Evolutionary conservation across 2,329 filamentous ascomycete genomes (phyloP).

Genomic region (Myrmaecium sp.): DNA sequence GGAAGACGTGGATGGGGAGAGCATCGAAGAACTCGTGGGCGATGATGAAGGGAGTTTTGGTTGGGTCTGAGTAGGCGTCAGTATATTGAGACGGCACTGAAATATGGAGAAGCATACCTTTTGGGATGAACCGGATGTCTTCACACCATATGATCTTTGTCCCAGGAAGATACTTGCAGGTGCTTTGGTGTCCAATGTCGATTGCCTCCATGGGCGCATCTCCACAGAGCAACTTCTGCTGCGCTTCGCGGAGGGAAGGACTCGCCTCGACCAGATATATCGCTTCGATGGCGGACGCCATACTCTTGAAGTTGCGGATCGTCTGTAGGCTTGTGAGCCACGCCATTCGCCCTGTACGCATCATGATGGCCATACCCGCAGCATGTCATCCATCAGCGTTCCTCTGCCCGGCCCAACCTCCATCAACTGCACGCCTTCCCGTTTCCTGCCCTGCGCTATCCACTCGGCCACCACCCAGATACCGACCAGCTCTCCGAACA

Average conservation of each 20-base stretch:
- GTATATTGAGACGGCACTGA: slow-evolving; percentile 5
- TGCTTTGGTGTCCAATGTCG: slow-evolving; percentile 55
- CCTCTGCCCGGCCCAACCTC: slow-evolving; percentile 89
- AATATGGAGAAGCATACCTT: slow-evolving; percentile 32
- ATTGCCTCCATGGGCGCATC: slow-evolving; percentile 51
- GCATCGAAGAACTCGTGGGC: slow-evolving; percentile 99
- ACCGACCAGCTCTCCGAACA: slow-evolving; percentile 87
- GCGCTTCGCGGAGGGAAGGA: slow-evolving; percentile 54
- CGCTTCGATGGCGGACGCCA: slow-evolving; percentile 62
- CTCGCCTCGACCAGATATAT: slow-evolving; percentile 95
- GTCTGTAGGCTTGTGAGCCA: slow-evolving; percentile 39
- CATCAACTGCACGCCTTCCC: slow-evolving; percentile 66
- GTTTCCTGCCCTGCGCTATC: slow-evolving; percentile 71
- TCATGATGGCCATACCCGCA: slow-evolving; percentile 45
- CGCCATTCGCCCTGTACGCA: slow-evolving; percentile 1
- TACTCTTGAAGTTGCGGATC: slow-evolving; percentile 62
- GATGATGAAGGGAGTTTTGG: slow-evolving; percentile 76
- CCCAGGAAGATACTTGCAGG: slow-evolving; percentile 55
- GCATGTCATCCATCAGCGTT: slow-evolving; percentile 91
- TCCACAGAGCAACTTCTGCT: slow-evolving; percentile 70
- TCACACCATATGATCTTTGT: slow-evolving; percentile 77
- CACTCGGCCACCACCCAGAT: slow-evolving; percentile 95
- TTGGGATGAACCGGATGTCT: slow-evolving; percentile 67
- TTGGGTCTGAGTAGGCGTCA: slow-evolving; percentile 31
- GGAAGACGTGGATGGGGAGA: slow-evolving; percentile 87